Percentiles rank a stretch among this genome's conserved stretches.
phyloP scores from a whole-genome alignment of 1,284 basidiomycete genomes.

The Cutaneotrichosporon sp. region DNA sequence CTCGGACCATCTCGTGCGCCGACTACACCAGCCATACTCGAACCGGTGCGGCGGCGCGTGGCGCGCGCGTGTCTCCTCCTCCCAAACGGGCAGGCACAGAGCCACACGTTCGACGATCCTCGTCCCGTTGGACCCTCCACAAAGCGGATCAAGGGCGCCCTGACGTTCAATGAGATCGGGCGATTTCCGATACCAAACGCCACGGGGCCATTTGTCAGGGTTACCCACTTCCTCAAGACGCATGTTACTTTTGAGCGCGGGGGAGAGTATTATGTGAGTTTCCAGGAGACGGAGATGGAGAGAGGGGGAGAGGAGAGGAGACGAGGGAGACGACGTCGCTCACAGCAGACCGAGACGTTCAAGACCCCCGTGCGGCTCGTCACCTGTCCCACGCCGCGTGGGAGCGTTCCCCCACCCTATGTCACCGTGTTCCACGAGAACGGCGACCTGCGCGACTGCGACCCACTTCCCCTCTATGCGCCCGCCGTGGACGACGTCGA shows the following conservation, averaged over 20 bases:
- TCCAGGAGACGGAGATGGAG: not conserved
- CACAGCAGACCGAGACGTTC: slow-evolving; percentile 35
- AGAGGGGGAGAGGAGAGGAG: no score
- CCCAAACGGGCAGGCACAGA: not conserved
- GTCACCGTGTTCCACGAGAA: slow-evolving; percentile 50
- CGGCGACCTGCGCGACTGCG: slow-evolving; percentile 44
- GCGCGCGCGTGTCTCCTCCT: not conserved
- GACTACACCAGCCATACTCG: not conserved
- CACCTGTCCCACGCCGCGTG: slow-evolving; percentile 32
- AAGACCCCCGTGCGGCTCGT: slow-evolving; percentile 46
- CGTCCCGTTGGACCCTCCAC: not conserved
- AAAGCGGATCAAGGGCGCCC: slow-evolving; percentile 6
- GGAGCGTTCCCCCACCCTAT: slow-evolving; percentile 41
- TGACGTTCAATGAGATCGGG: not conserved
- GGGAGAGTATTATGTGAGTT: slow-evolving; percentile 19
- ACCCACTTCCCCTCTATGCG: slow-evolving; percentile 46
- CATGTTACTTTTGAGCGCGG: slow-evolving; percentile 34
- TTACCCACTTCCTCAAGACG: slow-evolving; percentile 48
- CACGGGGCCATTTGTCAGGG: slow-evolving; percentile 41
- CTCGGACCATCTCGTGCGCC: slow-evolving; percentile 5
- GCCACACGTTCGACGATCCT: not conserved
- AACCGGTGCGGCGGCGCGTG: not conserved
- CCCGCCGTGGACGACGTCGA: not conserved
- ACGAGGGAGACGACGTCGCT: not conserved
- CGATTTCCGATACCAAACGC: slow-evolving; percentile 24